Evolutionary conservation across 1,284 basidiomycete species (phyloP).

Genomic region (Fomitopsis schrenkii): DNA sequence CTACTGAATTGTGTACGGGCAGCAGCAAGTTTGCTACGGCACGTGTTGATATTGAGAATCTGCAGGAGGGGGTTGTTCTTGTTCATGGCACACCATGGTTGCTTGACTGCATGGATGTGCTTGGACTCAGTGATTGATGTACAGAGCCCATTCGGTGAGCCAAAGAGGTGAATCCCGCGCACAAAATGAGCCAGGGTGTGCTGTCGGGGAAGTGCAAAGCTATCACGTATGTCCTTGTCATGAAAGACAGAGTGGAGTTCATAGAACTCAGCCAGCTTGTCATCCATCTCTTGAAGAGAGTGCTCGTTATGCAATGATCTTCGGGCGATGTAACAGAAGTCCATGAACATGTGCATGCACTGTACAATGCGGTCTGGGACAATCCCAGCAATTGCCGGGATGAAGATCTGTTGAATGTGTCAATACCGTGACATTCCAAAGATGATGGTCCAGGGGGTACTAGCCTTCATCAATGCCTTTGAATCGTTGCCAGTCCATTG

Average conservation of each 20-base stretch:
- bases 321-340: too few relatives aligned
- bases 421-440: too few relatives aligned
- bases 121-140: conserved; percentile 19
- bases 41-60: conserved; percentile 12
- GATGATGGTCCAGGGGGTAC: neutral
- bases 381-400: neutral
- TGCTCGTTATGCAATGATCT: too few relatives aligned
- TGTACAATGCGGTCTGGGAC: neutral
- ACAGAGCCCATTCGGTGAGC: conserved; percentile 18
- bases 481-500: conserved; percentile 23
- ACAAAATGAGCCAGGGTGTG: conserved; percentile 15
- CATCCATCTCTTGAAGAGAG: conserved; percentile 10
- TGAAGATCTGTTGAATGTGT: neutral
- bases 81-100: conserved; percentile 17
- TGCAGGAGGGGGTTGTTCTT: conserved; percentile 11
- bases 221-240: conserved; percentile 6
- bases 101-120: conserved; percentile 20
- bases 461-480: conserved; percentile 21
- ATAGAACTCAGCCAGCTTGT: conserved; percentile 6
- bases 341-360: conserved; percentile 5
- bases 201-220: conserved; percentile 16
- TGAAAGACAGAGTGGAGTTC: neutral
- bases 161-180: conserved; percentile 14
- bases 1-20: conserved; percentile 4
- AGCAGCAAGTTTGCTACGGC: conserved; percentile 12